Conservation (phyloP, 306 rosid species). For the Vigna mungo region DNA sequence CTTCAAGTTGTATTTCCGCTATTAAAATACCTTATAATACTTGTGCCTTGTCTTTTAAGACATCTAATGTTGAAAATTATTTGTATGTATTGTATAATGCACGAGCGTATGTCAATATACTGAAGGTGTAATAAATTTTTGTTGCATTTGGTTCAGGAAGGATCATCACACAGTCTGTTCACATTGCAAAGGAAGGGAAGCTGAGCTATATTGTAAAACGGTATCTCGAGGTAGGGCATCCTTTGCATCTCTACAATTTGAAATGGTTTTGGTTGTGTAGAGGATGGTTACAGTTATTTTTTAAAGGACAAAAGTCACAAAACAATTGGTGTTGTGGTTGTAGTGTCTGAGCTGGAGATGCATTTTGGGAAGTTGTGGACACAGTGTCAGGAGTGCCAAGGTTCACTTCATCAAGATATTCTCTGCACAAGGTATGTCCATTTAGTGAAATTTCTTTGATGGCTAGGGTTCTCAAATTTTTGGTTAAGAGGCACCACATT, state of each 20-base stretch:
- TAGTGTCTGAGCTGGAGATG: slow-evolving; percentile 91
- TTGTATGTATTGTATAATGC: slow-evolving; percentile 25
- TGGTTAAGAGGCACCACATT: slow-evolving; percentile 1
- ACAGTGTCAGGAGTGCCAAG: slow-evolving; percentile 99
- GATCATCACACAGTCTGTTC: slow-evolving; percentile 68
- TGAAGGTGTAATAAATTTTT: slow-evolving; percentile 28
- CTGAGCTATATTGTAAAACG: slow-evolving; percentile 90
- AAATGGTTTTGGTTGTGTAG: slow-evolving; percentile 26
- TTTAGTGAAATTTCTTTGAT: slow-evolving; percentile 29
- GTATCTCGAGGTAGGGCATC: slow-evolving; percentile 68
- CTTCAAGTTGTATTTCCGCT: slow-evolving; percentile 16
- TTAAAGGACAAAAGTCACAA: slow-evolving; percentile 24
- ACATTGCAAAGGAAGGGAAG: slow-evolving; percentile 93
- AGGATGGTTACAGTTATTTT: slow-evolving; percentile 22
- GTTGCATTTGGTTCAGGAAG: slow-evolving; percentile 60
- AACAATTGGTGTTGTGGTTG: slow-evolving; percentile 46
- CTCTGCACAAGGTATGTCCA: slow-evolving; percentile 91
- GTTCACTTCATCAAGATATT: slow-evolving; percentile 98
- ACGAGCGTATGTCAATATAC: neutral
- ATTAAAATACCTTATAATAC: slow-evolving; percentile 23
- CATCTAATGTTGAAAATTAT: slow-evolving; percentile 18
- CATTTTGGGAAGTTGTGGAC: slow-evolving; percentile 97
- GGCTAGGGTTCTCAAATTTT: slow-evolving; percentile 17
- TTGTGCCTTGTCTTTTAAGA: slow-evolving; percentile 6
- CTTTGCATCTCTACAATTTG: slow-evolving; percentile 31